phyloP scores from a whole-genome alignment of 306 rosid species.

The Delonix regia region DNA sequence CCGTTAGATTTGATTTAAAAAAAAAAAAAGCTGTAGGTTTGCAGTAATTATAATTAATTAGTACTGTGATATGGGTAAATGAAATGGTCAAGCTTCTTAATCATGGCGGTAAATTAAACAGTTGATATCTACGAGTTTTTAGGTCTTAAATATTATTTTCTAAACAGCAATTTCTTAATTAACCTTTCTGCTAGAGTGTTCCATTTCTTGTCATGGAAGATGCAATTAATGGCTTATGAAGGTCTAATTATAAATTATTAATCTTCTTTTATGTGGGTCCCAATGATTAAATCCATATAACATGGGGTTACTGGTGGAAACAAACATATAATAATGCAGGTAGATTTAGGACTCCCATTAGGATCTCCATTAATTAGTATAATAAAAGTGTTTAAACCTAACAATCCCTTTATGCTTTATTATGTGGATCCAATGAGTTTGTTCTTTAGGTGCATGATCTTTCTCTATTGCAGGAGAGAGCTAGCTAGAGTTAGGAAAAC shows the following conservation, averaged over 20 bases:
- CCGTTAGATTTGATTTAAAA: constrained; percentile 64
- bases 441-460: constrained; percentile 19
- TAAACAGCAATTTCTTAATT: not conserved
- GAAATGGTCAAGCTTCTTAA: constrained; percentile 5
- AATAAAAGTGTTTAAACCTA: constrained; percentile 45
- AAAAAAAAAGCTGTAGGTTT: not conserved
- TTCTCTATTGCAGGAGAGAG: not conserved
- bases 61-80: not conserved
- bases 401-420: constrained; percentile 55
- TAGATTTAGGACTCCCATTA: constrained; percentile 40
- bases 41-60: not conserved
- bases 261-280: constrained; percentile 41
- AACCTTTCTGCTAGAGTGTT: not conserved
- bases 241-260: not conserved
- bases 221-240: constrained; percentile 1
- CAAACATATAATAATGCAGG: constrained; percentile 31
- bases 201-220: not conserved
- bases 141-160: not conserved
- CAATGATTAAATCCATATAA: constrained; percentile 30
- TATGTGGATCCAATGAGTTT: constrained; percentile 72
- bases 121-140: constrained; percentile 5
- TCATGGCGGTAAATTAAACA: constrained; percentile 31
- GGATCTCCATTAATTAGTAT: constrained; percentile 46
- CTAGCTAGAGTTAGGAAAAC: constrained; percentile 33
- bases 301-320: constrained; percentile 40